These are phyloP conservation scores for Sordaria brevicollis DNA, from an alignment of 495 filamentous ascomycete species.

Conservation along the genomic window DNA sequence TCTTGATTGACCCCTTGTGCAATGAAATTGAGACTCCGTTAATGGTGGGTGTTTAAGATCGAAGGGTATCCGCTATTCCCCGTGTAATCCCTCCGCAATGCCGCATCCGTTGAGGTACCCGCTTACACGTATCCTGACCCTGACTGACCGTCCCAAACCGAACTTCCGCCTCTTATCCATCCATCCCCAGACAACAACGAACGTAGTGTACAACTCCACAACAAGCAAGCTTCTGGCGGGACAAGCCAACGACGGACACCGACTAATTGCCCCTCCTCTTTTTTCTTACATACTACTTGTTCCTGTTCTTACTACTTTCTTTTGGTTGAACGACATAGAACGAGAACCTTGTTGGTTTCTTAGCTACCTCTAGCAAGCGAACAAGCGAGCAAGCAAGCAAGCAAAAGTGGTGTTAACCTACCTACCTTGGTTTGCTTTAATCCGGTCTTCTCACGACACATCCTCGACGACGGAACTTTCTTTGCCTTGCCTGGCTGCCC, in stretches of 20 bases:
- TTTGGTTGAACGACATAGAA: not conserved
- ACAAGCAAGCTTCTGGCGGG: not conserved
- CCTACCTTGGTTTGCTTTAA: not conserved
- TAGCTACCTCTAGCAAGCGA: not conserved
- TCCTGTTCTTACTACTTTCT: not conserved
- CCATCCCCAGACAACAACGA: not conserved
- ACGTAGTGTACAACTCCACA: too few species aligned
- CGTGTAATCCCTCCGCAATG: too few species aligned
- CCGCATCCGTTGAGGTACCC: not conserved
- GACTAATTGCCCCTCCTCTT: not conserved
- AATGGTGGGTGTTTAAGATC: too few species aligned
- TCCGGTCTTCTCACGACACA: not conserved
- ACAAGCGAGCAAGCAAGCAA: too few species aligned
- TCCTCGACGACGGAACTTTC: too few species aligned
- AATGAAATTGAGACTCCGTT: too few species aligned
- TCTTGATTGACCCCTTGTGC: too few species aligned
- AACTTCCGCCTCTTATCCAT: not conserved
- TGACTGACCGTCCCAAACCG: too few species aligned
- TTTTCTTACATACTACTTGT: too few species aligned
- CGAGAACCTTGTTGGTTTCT: not conserved
- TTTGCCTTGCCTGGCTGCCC: not conserved
- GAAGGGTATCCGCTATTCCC: not conserved
- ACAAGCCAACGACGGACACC: too few species aligned
- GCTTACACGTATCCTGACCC: not conserved
- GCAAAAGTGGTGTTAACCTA: too few species aligned